Evolutionary conservation across 352 stramenopile genomes (phyloP).

Genomic region (Phytophthora ohioensis): DNA sequence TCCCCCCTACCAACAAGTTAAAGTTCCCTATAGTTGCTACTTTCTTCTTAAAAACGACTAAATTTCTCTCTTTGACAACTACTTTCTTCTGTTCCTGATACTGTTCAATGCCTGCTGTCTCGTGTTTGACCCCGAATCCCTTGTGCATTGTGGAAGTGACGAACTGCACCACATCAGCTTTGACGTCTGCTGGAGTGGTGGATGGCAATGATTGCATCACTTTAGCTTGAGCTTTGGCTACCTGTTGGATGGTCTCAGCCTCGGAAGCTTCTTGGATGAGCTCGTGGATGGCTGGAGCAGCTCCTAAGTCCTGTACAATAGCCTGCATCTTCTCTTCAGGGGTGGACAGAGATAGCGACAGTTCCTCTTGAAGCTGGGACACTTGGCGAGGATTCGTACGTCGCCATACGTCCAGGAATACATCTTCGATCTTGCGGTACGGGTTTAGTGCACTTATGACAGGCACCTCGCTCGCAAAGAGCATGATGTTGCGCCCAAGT

Average conservation of each 20-base stretch:
- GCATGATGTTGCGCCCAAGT: conserved; percentile 60
- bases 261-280: conserved; percentile 62
- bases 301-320: conserved; percentile 68
- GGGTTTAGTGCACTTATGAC: conserved; percentile 85
- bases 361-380: conserved; percentile 49
- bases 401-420: conserved; percentile 83
- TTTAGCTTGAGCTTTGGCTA: conserved; percentile 53
- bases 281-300: conserved; percentile 57
- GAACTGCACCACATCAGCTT: conserved; percentile 77
- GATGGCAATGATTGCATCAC: conserved; percentile 60
- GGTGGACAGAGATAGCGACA: conserved; percentile 52
- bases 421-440: conserved; percentile 86
- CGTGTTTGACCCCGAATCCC: conserved; percentile 70
- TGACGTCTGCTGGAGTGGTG: conserved; percentile 54
- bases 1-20: conserved; percentile 79
- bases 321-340: conserved; percentile 65
- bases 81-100: conserved; percentile 72
- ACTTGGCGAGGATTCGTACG: conserved; percentile 82
- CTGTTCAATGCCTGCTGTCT: conserved; percentile 70
- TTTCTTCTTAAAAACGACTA: conserved; percentile 80
- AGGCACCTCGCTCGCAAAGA: conserved; percentile 89
- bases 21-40: conserved; percentile 55
- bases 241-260: conserved; percentile 53
- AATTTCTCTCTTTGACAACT: conserved; percentile 73
- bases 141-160: conserved; percentile 86